Evolutionary conservation across 2,329 filamentous ascomycete species (phyloP).

Genomic region (Verticillium klebahnii): DNA sequence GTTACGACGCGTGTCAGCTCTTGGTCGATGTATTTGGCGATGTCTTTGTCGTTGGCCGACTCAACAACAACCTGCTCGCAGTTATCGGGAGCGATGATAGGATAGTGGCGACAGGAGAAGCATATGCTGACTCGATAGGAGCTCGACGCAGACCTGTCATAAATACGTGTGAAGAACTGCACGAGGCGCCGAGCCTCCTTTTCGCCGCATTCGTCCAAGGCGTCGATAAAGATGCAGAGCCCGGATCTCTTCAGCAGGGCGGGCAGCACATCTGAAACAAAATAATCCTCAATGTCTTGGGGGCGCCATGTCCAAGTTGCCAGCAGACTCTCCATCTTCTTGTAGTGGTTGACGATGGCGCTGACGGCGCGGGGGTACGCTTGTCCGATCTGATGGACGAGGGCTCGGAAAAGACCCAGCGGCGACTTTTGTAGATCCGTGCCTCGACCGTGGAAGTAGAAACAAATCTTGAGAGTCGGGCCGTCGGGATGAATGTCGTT

Average conservation of each 20-base stretch:
- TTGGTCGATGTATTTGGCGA: conserved; percentile 19
- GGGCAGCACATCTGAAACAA: conserved; percentile 9
- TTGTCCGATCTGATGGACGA: conserved; percentile 23
- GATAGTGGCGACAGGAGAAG: conserved; percentile 27
- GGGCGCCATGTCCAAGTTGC: conserved; percentile 20
- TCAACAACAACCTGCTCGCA: conserved; percentile 23
- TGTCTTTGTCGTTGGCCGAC: conserved; percentile 23
- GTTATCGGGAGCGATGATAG: conserved; percentile 15
- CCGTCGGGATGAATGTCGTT: background rate
- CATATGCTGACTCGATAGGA: conserved; percentile 19
- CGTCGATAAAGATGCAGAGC: conserved; percentile 27
- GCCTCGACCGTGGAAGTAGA: conserved; percentile 32
- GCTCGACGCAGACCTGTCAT: conserved; percentile 16
- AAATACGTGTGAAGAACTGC: conserved; percentile 14
- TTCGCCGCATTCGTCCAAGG: conserved; percentile 27
- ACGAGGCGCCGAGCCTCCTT: conserved; percentile 15
- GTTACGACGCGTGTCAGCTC: conserved; percentile 11
- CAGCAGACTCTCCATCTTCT: background rate
- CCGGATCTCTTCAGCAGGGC: conserved; percentile 12
- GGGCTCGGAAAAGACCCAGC: conserved; percentile 27
- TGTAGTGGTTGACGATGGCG: background rate
- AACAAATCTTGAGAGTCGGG: conserved; percentile 19
- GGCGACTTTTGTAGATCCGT: conserved; percentile 22
- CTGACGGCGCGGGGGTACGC: background rate
- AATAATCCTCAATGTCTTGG: background rate